Percentiles rank a stretch among this genome's conserved stretches.
These are phyloP conservation scores for Cadophora sp. DNA, from an alignment of 2,329 filamentous ascomycete genomes.

Conservation along the genomic window DNA sequence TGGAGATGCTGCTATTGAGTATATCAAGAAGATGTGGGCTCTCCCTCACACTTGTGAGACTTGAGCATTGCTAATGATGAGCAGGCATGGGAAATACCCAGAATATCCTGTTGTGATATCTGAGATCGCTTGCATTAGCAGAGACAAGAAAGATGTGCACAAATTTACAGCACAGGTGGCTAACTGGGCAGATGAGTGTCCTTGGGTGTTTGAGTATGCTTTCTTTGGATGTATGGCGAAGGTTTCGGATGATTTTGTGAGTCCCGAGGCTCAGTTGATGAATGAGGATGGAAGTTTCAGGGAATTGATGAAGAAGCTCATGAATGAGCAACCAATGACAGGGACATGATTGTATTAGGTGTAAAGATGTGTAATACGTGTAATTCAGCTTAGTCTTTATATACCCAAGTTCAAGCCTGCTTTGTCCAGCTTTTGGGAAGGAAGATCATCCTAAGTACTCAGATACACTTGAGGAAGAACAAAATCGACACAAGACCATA, in stretches of 20 bases:
- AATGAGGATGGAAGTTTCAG: constrained; percentile 50
- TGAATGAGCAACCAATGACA: constrained; percentile 38
- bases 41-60: not conserved
- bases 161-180: constrained; percentile 49
- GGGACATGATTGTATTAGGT: not conserved
- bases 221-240: constrained; percentile 53
- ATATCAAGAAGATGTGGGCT: constrained; percentile 46
- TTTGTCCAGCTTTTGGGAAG: too few species aligned
- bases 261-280: constrained; percentile 54
- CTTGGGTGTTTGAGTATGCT: constrained; percentile 52
- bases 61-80: constrained; percentile 1
- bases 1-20: constrained; percentile 45
- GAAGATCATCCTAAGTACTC: not conserved
- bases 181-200: constrained; percentile 51
- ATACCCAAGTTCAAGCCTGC: not conserved
- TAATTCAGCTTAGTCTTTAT: not conserved
- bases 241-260: constrained; percentile 52
- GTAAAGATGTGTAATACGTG: not conserved
- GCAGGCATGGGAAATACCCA: constrained; percentile 43
- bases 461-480: too few species aligned
- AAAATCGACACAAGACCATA: not conserved
- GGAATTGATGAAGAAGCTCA: constrained; percentile 39
- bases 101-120: constrained; percentile 47
- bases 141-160: constrained; percentile 46
- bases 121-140: constrained; percentile 51